Conservation (phyloP, 345 rosid species). For the Leavenworthia alabamica region DNA sequence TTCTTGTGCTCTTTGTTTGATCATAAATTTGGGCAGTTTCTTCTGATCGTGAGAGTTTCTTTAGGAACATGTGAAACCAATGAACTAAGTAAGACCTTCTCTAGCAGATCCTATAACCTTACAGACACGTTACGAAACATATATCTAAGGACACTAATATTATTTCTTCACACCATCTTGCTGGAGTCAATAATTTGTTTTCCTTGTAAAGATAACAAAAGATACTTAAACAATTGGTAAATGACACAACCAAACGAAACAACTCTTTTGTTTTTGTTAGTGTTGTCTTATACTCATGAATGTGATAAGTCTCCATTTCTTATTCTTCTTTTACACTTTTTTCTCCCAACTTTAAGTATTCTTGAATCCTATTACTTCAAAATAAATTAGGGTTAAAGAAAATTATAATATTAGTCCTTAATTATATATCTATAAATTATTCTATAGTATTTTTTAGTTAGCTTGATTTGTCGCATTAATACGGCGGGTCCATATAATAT, state of each 20-base stretch:
- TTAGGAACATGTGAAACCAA: neutral
- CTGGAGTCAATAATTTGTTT: neutral
- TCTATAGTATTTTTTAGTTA: neutral
- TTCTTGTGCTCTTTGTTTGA: neutral
- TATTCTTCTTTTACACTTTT: neutral
- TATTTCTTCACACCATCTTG: constrained; percentile 4
- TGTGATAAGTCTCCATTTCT: constrained; percentile 17
- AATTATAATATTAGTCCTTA: no score
- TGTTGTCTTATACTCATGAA: constrained; percentile 24
- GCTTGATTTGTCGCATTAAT: constrained; percentile 19
- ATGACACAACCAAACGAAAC: constrained; percentile 17
- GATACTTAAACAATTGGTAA: neutral
- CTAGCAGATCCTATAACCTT: neutral
- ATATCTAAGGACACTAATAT: neutral
- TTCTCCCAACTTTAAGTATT: neutral
- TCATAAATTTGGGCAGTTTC: neutral
- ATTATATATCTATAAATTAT: no score
- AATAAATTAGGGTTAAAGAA: no score
- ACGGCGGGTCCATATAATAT: constrained; percentile 18
- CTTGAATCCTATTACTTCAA: neutral
- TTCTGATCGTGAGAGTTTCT: neutral
- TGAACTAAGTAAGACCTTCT: neutral
- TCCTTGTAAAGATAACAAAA: neutral
- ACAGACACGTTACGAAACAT: neutral
- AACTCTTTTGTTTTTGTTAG: constrained; percentile 26